Evolutionary conservation across 192 early-diverging fungal species (phyloP), one percentile per base, ranked within the genome.

Genomic region (Podila epigama): DNA sequence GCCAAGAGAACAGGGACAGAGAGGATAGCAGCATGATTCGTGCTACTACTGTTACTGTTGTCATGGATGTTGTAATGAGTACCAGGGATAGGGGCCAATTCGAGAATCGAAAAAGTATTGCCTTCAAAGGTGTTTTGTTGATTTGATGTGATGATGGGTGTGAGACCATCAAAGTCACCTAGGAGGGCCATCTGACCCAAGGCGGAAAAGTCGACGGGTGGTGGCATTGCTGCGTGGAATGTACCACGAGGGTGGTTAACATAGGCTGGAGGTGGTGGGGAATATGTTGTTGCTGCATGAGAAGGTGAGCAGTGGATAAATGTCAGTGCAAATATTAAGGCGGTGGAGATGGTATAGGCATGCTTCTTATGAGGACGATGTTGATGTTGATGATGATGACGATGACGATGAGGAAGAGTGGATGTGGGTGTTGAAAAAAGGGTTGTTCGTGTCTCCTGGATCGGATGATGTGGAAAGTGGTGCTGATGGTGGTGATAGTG

Each of bases 111-210:
- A 22, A 75, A 75, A 1, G 60, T 68, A 11, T 57, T 55, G n/a
- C 48, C 50, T 7, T 68, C 58, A 34, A 68, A 75, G 39, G 58
- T 52, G 25, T 75, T 75, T 18, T 75, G 72, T 18, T 75, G 72
- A 12, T 44, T 60, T 12, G 22, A 31, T 3, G 72, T 44, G 10
- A 67, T 22, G 5, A 75, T 57, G 7, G 72, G 72, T 13, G 72
- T 68, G 13, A 75, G 27, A 4, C 59, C 72, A 15, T 75, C 72
- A 57, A 75, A 75, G 12, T 75, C 72, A 9, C 72, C 72, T 3
- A 75, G 36, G 28, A 68, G 34, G 9, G 72, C 72, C 59, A 75
- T 68, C 28, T 66, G 72, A 2, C 72, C 72, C 33, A 75, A 33
- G 16, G 55, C n/a, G 0, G 58, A 22, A 68, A 75, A 68, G 37